Conservation (phyloP, 140 eudicot species). For the Stevia rebaudiana region DNA sequence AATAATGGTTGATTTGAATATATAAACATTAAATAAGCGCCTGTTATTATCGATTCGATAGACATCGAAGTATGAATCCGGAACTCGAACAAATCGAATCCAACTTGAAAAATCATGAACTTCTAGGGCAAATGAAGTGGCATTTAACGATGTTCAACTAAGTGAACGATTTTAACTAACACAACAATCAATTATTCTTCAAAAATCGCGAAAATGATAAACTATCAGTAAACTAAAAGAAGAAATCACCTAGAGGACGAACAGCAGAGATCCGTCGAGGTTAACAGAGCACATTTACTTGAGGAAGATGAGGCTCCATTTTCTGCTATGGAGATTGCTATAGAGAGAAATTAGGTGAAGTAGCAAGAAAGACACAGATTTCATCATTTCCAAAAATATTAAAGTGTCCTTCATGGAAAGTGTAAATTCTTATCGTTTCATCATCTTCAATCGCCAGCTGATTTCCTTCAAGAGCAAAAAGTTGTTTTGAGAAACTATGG, state of each 20-base stretch:
- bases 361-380: not conserved
- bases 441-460: not conserved
- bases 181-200: not conserved
- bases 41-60: not conserved
- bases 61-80: not conserved
- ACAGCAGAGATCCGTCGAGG: constrained; percentile 11
- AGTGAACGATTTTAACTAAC: not conserved
- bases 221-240: not conserved
- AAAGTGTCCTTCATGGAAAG: constrained; percentile 1
- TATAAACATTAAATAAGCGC: constrained; percentile 8
- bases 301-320: constrained; percentile 18
- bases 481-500: not conserved
- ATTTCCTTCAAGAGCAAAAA: not conserved
- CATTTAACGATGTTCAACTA: not conserved
- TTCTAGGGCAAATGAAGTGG: constrained; percentile 15
- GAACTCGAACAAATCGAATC: constrained; percentile 3
- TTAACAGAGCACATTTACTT: constrained; percentile 12
- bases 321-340: not conserved
- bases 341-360: constrained; percentile 5
- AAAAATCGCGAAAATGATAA: not conserved
- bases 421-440: not conserved
- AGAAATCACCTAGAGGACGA: constrained; percentile 16
- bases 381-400: not conserved
- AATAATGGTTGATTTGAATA: not conserved
- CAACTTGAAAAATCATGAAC: constrained; percentile 3